Evolutionary conservation across 768 basidiomycete genomes (phyloP), one percentile per base, ranked within the genome.

Genomic region (Pisolithus tinctorius): DNA sequence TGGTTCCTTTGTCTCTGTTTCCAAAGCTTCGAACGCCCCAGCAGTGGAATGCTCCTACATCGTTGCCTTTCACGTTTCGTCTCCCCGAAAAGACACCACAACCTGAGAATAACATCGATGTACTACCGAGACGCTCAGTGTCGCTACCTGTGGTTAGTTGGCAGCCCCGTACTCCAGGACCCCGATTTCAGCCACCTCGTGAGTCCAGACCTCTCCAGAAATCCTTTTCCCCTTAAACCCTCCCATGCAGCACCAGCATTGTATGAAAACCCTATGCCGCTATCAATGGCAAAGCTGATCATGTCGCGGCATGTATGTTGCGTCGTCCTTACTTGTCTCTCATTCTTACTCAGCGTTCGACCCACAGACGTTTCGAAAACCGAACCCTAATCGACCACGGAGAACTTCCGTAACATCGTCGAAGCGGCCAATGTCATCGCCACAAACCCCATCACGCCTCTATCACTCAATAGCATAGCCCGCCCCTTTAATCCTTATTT

Each of bases 201-300:
- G 49, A 65, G 66, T 61, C 13, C 29, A 42, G 10, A 16, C 30
- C 14, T 20, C 40, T 53, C 34, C 31, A 17, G 20, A 26, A 14
- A 29, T 40, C 29, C 26, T 26, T 6, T n/a, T 23, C 36, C 29
- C 34, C 44, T 46, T 48, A 52, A 45, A 53, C 20, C 26, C 9
- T 36, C 34, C 8, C 29, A 45, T n/a, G 4, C 20, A 76, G 75
- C 73, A 43, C 71, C 74, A 27, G 70, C 73, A 1, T 55, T 74
- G 16, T 76, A 77, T 48, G 68, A 75, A 53, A 72, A 57, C 50
- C 70, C 70, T 47, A 64, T 69, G 36, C 75, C 75, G 43, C 56
- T 72, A 39, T 77, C 76, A 7, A 77, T 77, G 75, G 75, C 75
- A 31, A 77, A 77, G 60, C 70, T 77, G 52, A 77, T 77, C 55